Base-by-base conservation (phyloP, 2,329 filamentous ascomycete species). In the Hymenoscyphus albidus region DNA sequence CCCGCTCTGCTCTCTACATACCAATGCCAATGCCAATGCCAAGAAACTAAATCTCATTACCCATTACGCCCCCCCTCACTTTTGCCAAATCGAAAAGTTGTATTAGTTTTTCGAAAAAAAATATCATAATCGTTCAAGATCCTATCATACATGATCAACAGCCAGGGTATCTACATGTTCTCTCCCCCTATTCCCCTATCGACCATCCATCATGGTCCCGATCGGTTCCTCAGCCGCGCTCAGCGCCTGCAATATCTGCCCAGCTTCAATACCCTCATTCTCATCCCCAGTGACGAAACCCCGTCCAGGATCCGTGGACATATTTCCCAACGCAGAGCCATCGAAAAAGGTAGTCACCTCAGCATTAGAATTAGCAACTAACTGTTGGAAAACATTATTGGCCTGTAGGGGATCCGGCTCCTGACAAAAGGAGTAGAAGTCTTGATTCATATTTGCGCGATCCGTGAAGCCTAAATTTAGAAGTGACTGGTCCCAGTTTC, bases 381-480 rank as follows among this genome's bases (percentile, higher is more conserved):
- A 65, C 48, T 74, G 73, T 56, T 75, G 73, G 42, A 75, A 73
- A 14, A 74, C 66, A 18, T 70, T 73, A 40, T 73, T 74, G 14
- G 70, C 69, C 32, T 70, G 70, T 2, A 74, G 44, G 12, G 74
- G 73, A 60, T 74, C 71, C 9, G 74, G 74, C 58, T 74, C 73
- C 35, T 72, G 68, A 59, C 72, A 74, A 51, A 76, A 74, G 27
- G 70, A 65, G 44, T 74, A 73, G 59, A 76, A 76, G 48, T 75
- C 74, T 61, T 74, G 71, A 18, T 72, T 74, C 70, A 74, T 73
- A 32, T 74, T 74, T n/a, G 72, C 70, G 7, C 69, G 67, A 57
- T 74, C 72, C 5, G 74, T 74, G 58, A 76, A 76, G 5, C 79
- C 57, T 66, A 78, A 55, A 74, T 76, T 62, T 71, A 77, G 38